Percentiles rank a stretch among this genome's conserved stretches.
phyloP scores from a whole-genome alignment of 345 rosid species.

The Odontarrhena argentea region DNA sequence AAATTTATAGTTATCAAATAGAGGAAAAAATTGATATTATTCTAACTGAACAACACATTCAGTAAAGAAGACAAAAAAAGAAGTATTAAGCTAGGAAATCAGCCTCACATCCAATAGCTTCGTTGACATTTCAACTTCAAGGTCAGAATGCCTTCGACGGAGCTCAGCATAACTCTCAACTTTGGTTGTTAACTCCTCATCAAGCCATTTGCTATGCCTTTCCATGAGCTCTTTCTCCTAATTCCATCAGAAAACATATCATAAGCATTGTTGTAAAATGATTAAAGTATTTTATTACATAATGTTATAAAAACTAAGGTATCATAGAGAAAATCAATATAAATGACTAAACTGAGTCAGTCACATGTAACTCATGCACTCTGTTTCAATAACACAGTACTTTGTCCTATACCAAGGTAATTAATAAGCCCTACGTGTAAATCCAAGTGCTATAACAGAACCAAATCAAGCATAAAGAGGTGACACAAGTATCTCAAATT shows the following conservation, averaged over 20 bases:
- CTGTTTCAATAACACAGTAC: background rate
- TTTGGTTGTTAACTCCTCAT: slow-evolving; percentile 81
- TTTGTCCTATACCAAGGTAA: slow-evolving; percentile 1
- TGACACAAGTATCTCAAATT: background rate
- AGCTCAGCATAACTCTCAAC: slow-evolving; percentile 60
- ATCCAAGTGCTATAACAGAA: background rate
- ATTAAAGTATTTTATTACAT: background rate
- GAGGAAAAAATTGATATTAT: slow-evolving; percentile 7
- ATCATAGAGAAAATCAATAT: background rate
- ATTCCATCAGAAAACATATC: slow-evolving; percentile 31
- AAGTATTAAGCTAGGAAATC: slow-evolving; percentile 2
- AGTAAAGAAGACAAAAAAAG: background rate
- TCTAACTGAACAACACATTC: background rate
- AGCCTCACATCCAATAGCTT: slow-evolving; percentile 72
- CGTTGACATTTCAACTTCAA: slow-evolving; percentile 76
- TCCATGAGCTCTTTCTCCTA: slow-evolving; percentile 93
- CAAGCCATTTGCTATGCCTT: slow-evolving; percentile 89
- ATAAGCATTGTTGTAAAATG: slow-evolving; percentile 7
- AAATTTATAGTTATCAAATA: background rate
- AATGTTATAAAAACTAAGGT: background rate
- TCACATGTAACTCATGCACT: background rate
- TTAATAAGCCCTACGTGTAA: background rate
- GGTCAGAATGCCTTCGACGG: slow-evolving; percentile 66
- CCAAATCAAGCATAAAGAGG: background rate
- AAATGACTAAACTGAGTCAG: background rate